Percentiles rank a stretch among this genome's conserved stretches.
phyloP scores from a whole-genome alignment of 2,329 filamentous ascomycete species.

The Arthrinium phaeospermum region DNA sequence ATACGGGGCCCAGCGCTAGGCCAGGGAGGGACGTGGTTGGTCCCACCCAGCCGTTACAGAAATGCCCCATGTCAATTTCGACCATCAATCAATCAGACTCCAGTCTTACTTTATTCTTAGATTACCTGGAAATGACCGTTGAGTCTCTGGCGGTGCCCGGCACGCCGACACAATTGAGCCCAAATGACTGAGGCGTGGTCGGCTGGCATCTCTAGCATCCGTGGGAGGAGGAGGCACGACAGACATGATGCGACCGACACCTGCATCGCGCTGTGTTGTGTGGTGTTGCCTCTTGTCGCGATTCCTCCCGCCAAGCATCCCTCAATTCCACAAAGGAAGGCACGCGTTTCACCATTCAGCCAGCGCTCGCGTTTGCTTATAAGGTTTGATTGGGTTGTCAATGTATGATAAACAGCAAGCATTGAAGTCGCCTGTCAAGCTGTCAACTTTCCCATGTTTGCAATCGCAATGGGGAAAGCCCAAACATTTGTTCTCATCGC shows the following conservation, averaged over 20 bases:
- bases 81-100: not conserved
- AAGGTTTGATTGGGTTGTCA: not conserved
- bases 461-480: not conserved
- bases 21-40: not conserved
- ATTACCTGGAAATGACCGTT: not conserved
- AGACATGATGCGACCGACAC: not conserved
- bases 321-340: not conserved
- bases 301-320: not conserved
- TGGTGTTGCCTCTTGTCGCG: too few relatives aligned
- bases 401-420: not conserved
- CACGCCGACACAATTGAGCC: not conserved
- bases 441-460: constrained; percentile 3
- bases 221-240: not conserved
- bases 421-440: not conserved
- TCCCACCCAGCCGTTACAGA: constrained; percentile 14
- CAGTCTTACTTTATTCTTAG: constrained; percentile 16
- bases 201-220: not conserved
- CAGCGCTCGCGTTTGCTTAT: not conserved
- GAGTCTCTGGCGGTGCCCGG: not conserved
- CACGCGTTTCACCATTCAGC: not conserved
- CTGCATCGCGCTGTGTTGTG: not conserved
- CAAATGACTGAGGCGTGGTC: not conserved
- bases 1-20: not conserved
- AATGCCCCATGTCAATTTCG: not conserved
- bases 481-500: not conserved